Percentiles rank a stretch among this genome's conserved stretches.
Conservation (phyloP, 495 filamentous ascomycete species). For the Hypomontagnella monticulosa region DNA sequence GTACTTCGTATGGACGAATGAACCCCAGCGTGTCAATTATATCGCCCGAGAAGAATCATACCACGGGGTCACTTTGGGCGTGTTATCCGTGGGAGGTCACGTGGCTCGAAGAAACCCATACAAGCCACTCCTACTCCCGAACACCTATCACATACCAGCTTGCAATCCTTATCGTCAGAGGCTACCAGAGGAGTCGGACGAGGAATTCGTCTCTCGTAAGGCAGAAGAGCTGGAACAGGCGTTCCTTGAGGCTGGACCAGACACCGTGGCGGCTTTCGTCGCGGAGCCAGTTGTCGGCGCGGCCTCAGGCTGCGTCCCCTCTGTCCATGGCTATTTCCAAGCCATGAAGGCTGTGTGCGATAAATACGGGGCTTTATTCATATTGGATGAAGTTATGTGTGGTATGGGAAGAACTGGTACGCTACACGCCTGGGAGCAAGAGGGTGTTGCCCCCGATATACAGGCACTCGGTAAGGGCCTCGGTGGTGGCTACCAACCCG, state of each 20-base stretch:
- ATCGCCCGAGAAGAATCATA: constrained; percentile 77
- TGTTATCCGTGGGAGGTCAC: constrained; percentile 72
- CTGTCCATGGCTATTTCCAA: constrained; percentile 73
- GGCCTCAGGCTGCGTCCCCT: constrained; percentile 72
- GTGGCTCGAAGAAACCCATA: constrained; percentile 69
- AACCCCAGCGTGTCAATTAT: constrained; percentile 61
- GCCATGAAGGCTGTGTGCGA: constrained; percentile 74
- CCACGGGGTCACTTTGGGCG: constrained; percentile 77
- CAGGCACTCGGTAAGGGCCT: constrained; percentile 67
- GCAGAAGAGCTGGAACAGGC: constrained; percentile 76
- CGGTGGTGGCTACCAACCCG: constrained; percentile 66
- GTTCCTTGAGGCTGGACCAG: constrained; percentile 74
- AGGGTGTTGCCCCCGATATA: constrained; percentile 66
- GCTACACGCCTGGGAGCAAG: constrained; percentile 73
- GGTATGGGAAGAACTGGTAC: constrained; percentile 78
- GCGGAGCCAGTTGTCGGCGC: constrained; percentile 74
- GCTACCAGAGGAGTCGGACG: constrained; percentile 44
- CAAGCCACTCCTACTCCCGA: constrained; percentile 68
- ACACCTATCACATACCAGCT: constrained; percentile 71
- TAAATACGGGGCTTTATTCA: constrained; percentile 76
- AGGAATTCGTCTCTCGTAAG: constrained; percentile 61
- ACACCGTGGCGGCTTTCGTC: constrained; percentile 79
- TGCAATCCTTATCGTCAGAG: constrained; percentile 64
- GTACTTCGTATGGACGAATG: constrained; percentile 66
- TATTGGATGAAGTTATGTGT: constrained; percentile 84